Evolutionary conservation across 1,284 basidiomycete species (phyloP), one percentile per base, ranked within the genome.

Genomic region (Schizophyllum commune): DNA sequence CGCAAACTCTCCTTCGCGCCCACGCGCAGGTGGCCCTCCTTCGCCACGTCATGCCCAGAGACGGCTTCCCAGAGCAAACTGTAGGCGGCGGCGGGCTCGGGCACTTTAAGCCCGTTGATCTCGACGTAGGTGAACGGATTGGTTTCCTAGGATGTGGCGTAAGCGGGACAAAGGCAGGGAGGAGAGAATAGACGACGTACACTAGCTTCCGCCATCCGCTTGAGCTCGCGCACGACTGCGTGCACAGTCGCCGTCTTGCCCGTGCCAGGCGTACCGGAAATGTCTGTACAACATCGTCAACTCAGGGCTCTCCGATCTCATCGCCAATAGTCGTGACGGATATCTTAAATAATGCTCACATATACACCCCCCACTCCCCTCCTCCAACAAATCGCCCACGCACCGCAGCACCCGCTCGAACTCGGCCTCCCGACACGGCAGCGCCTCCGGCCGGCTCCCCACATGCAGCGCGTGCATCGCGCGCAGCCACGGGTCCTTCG

Each of bases 171-270:
- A 1, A 39, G 39, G 9, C 2, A 47, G 9, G 13, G 13, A 56
- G 8, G 32, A 39, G 39, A 56, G 21, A 54, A 53, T n/a, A 5
- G 8, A 60, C 32, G 7, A 76, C 83, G 32, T 65, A 92, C 92
- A 64, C 85, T 87, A 60, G 85, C 80, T 69, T 89, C 82, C 0
- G 94, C 94, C 84, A 94, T 91, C 47, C 86, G 81, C 71, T 92
- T 94, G 15, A 98, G 80, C 70, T 96, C 92, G 54, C 91, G 83
- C 52, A 98, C 84, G 15, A 96, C 90, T 0, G 91, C 91, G 68
- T 96, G 94, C 0, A 99, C 95, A 0, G 97, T 99, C 0, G 97
- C 97, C 2, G 97, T 99, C 77, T 99, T 99, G 2, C 97, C 96
- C 7, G 96, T 98, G 1, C 97, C 97, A 7, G 97, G 97, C 1